Conservation (phyloP, 495 filamentous ascomycete species). For the Neurospora tetraspora region DNA sequence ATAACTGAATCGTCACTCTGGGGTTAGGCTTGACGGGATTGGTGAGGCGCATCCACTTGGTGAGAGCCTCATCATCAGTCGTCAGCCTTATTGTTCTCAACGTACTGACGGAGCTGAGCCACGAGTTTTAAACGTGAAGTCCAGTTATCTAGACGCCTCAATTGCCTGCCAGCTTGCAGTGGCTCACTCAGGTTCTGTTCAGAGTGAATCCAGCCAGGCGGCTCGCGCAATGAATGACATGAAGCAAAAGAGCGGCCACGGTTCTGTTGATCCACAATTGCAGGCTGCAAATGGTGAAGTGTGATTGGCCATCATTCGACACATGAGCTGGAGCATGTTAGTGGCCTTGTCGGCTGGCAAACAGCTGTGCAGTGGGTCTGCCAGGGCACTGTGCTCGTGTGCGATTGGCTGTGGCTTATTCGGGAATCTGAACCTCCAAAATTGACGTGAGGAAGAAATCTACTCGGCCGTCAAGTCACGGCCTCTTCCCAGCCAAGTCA, state of each 20-base stretch:
- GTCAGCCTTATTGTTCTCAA: background rate
- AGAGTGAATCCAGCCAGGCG: background rate
- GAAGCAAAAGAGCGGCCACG: background rate
- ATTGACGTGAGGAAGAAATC: conserved; percentile 30
- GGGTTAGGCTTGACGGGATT: background rate
- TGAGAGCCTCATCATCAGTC: background rate
- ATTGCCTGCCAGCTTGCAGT: background rate
- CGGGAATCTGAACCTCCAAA: conserved; percentile 18
- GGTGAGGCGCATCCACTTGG: background rate
- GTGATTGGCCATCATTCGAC: background rate
- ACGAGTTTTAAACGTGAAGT: background rate
- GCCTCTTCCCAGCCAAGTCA: background rate
- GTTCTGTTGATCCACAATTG: background rate
- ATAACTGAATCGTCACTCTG: background rate
- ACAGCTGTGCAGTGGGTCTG: conserved; percentile 17
- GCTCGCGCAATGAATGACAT: background rate
- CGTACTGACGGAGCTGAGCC: background rate
- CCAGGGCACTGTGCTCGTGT: background rate
- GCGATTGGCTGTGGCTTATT: conserved; percentile 24
- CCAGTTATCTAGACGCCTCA: background rate
- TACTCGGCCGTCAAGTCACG: conserved; percentile 8
- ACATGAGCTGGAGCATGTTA: background rate
- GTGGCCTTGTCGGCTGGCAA: conserved; percentile 9
- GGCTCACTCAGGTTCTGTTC: background rate
- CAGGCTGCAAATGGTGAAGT: background rate